Base-by-base conservation (phyloP, 805 yeast species). In the Lachancea thermotolerans region DNA sequence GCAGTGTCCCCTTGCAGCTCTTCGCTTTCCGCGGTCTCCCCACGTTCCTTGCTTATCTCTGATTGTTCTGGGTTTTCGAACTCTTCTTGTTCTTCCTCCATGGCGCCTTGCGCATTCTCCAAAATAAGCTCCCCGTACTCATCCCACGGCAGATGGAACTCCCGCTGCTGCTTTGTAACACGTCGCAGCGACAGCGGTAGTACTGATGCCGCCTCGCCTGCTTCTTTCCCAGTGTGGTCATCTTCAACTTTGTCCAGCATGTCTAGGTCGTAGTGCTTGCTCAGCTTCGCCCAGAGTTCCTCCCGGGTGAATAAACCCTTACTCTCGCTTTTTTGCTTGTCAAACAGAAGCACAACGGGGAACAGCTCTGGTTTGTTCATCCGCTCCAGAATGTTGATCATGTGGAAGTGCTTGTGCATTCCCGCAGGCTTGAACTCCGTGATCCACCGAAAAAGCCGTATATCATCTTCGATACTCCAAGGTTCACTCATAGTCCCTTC, bases 341-440 rank as follows among this genome's bases (percentile, higher is more conserved):
- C 50, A 42, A 37, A 50, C 37, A 56, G 50, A 41, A 35, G 62
- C 48, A 53, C 67, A 50, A 60, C 68, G 54, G 54, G 76, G 58
- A 41, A 65, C 53, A 50, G 68, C 60, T 57, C 73, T 47, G 62
- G 78, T 65, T 52, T 65, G 45, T 68, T 67, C 61, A 63, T 56
- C 35, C 66, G 45, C 31, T 60, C 66, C 9, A 62, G 51, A 21
- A 61, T 55, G 44, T 65, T 55, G 31, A 59, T 60, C 66, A 75
- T 61, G 48, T 74, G 68, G 53, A 67, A 65, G 45, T 73, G 70
- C 43, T 70, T 73, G 43, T 68, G 56, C 29, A 59, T 57, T 1
- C 95, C 95, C 0, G 80, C 81, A 0, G 93, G 93, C 58, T 80
- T 81, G 65, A 70, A 72, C 54, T 75, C 79, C 51, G 87, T 78